Conservation (phyloP, 1,139 yeast species). For the Debaryomyces fabryi region DNA sequence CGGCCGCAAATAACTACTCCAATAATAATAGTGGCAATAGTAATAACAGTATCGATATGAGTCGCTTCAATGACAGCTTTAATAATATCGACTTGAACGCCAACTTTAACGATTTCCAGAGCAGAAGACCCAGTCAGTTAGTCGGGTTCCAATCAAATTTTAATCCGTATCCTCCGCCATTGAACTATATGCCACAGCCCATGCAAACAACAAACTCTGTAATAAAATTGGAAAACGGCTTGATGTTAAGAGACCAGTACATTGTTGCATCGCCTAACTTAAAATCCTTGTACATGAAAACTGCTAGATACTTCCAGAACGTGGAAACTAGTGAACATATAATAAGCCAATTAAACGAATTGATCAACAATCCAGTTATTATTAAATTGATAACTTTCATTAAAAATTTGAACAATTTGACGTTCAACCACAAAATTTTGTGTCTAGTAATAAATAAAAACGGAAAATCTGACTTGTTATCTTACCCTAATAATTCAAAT, state of each 20-base stretch:
- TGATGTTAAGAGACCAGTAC: slow-evolving; percentile 51
- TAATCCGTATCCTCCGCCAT: slow-evolving; percentile 3
- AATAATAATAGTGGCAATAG: slow-evolving; percentile 7
- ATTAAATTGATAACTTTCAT: slow-evolving; percentile 42
- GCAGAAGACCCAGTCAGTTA: slow-evolving; percentile 49
- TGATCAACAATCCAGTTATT: slow-evolving; percentile 34
- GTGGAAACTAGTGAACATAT: slow-evolving; percentile 34
- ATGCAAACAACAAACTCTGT: slow-evolving; percentile 4
- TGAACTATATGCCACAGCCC: slow-evolving; percentile 1
- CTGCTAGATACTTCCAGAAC: slow-evolving; percentile 53
- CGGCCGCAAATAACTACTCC: slow-evolving; percentile 28
- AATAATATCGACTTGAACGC: slow-evolving; percentile 38
- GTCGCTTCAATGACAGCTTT: slow-evolving; percentile 39
- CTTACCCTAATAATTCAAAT: slow-evolving; percentile 49
- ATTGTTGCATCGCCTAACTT: slow-evolving; percentile 57
- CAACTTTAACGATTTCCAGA: slow-evolving; percentile 44
- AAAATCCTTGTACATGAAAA: slow-evolving; percentile 43
- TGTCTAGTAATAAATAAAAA: slow-evolving; percentile 58
- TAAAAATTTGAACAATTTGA: slow-evolving; percentile 45
- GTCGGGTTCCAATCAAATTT: slow-evolving; percentile 28
- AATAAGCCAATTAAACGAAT: slow-evolving; percentile 35
- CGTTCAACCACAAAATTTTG: slow-evolving; percentile 45
- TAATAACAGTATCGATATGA: slow-evolving; percentile 21
- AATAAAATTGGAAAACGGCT: slow-evolving; percentile 57
- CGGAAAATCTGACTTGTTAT: slow-evolving; percentile 56